Evolutionary conservation across 1,284 basidiomycete species (phyloP).

Genomic region (Ceratobasidium sp.): DNA sequence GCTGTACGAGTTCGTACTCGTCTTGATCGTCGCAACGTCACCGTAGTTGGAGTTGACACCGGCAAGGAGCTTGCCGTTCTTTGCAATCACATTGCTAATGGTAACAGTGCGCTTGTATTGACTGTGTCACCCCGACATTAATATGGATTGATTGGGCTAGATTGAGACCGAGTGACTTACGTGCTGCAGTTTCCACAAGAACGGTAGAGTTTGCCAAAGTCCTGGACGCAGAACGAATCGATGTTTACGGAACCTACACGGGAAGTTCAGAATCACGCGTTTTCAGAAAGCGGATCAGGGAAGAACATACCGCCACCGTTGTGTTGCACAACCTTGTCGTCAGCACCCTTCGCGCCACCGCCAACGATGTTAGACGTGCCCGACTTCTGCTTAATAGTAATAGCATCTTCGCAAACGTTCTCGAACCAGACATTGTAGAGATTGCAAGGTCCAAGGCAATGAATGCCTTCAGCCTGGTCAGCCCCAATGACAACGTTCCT

Average conservation of each 20-base stretch:
- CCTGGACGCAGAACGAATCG: conserved; percentile 26
- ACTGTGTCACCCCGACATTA: neutral
- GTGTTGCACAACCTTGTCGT: conserved; percentile 48
- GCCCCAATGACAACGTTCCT: conserved; percentile 60
- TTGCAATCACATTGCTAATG: conserved; percentile 51
- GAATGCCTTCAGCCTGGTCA: conserved; percentile 61
- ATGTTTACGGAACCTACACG: conserved; percentile 24
- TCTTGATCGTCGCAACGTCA: conserved; percentile 47
- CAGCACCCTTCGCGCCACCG: conserved; percentile 46
- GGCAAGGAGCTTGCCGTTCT: conserved; percentile 35
- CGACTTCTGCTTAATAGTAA: conserved; percentile 51
- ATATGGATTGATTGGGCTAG: neutral
- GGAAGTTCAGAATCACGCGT: neutral
- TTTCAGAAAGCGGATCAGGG: neutral
- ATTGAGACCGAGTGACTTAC: neutral
- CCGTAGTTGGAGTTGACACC: conserved; percentile 40
- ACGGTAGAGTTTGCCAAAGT: conserved; percentile 42
- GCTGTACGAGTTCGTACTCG: conserved; percentile 32
- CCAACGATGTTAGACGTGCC: conserved; percentile 47
- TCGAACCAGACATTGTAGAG: conserved; percentile 60
- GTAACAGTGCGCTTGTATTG: conserved; percentile 53
- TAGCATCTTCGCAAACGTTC: conserved; percentile 63
- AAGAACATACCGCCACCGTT: conserved; percentile 44
- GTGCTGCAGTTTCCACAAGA: conserved; percentile 49
- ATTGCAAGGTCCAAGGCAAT: conserved; percentile 54